Base-by-base conservation (phyloP, 2,329 filamentous ascomycete species). In the Pezicula radicicola region DNA sequence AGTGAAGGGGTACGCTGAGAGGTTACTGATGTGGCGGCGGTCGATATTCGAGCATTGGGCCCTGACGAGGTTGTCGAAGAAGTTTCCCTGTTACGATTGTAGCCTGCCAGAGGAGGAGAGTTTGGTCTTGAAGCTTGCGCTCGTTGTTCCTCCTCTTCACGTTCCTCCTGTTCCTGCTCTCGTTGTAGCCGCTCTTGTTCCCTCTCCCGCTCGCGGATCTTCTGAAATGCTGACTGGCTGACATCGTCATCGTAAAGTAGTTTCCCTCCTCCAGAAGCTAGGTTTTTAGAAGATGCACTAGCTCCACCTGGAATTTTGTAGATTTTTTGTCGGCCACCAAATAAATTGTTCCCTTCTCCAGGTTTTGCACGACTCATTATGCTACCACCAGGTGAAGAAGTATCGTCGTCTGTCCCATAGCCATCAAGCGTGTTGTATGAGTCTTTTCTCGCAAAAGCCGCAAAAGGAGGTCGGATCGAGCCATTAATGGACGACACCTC, bases 281-380 rank as follows among this genome's bases (percentile, higher is more conserved):
- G 61, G 59, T 70, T 61, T 60, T 72, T 75, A 33, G 75, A 73
- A 2, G 75, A 76, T 41, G 68, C 66, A 13, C 66, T 66, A 18
- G 69, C 68, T 25, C 77, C 77, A 3, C 75, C 75, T 0, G 88
- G 78, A 57, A 96, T 89, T 68, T 91, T 92, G 70, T 95, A 97
- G 36, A 97, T 87, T 73, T 97, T 97, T 68, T 97, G 94, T 42
- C 94, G 84, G 15, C 94, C 94, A 52, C 94, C 94, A 70, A 99
- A 99, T 51, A 99, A 71, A 60, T 89, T 88, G 66, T 97, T 99
- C 43, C 93, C 91, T 66, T 97, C 93, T 1, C 83, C 85, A 0
- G 90, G 91, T 60, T 92, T 87, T 7, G 87, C 77, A 48, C 94
- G 81, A 61, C 78, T 87, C 88, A 97, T 93, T n/a, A 97, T 79